Base-by-base conservation (phyloP, 2,329 filamentous ascomycete species). In the Chaetomium strumarium region DNA sequence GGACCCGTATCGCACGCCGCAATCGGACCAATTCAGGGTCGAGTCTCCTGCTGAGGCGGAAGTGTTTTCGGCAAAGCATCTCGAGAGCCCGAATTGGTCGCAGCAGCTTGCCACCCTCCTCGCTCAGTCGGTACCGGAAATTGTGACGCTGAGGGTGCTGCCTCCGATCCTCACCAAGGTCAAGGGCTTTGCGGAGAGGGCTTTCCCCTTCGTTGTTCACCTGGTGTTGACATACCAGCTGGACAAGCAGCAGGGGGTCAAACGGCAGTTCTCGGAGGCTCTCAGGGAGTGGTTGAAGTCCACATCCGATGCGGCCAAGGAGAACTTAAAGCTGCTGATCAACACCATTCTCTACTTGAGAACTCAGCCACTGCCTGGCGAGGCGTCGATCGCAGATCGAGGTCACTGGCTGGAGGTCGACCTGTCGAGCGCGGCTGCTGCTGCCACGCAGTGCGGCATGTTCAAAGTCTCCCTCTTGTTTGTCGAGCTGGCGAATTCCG, bases 341-440 rank as follows among this genome's bases (percentile, higher is more conserved):
- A 86, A 89, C 57, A 81, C 85, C 3, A 75, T 99, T 30, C 72
- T 99, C 2, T 99, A 97, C 64, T 77, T 99, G n/a, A 83, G 90
- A 36, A 90, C 86, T 3, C 91, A 95, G 64, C 76, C 80, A 29
- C 71, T 85, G 13, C 87, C 88, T 0, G 79, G 82, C 12, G 93
- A 99, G 67, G 72, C 73, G 0, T 95, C 89, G 0, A 85, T 88
- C 59, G 84, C 84, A 8, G 88, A 96, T 60, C 81, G 93, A 52
- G 75, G 84, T 46, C 76, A 80, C 46, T 99, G 95, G 95, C 77
- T 99, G 16, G 86, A 95, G 24, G 73, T 97, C 24, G 86, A 97
- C 65, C 86, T 86, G 58, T 67, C 82, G 2, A 71, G 79, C 55
- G 85, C 86, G 20, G 83, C 90, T 1, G 71, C 77, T 24, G 87